A percentile compares a stretch with the other conserved stretches of the same genome.
Conservation (phyloP, 2,329 filamentous ascomycete species). For the Epicoccum nigrum region DNA sequence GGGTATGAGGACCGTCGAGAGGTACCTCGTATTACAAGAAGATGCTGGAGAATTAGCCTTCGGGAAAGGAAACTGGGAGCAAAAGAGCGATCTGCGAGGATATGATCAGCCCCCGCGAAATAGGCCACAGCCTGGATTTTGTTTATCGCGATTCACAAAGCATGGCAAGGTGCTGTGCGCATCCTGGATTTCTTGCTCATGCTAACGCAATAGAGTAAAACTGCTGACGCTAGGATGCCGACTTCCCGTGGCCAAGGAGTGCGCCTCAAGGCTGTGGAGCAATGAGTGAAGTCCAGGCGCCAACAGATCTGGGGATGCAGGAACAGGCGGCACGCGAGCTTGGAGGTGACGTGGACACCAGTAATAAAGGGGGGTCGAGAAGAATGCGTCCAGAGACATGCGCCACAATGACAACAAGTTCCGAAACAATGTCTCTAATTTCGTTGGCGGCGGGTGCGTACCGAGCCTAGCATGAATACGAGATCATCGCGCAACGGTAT, state of each 20-base stretch:
- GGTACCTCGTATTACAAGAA: constrained; percentile 2
- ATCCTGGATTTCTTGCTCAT: constrained; percentile 1
- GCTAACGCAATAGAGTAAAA: constrained; percentile 5
- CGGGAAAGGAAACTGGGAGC: neutral
- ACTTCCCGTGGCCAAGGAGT: constrained; percentile 10
- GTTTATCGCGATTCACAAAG: constrained; percentile 8
- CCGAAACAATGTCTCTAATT: neutral
- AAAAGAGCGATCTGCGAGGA: constrained; percentile 1
- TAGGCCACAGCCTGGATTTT: constrained; percentile 11
- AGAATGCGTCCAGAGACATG: neutral
- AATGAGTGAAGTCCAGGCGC: constrained; percentile 11
- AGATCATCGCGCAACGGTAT: neutral
- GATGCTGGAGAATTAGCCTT: neutral
- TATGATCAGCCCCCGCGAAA: constrained; percentile 3
- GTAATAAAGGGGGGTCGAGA: constrained; percentile 2
- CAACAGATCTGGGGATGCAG: constrained; percentile 8
- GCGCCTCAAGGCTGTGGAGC: constrained; percentile 9
- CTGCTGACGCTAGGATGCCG: constrained; percentile 8
- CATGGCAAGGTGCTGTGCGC: constrained; percentile 1
- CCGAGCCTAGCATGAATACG: constrained; percentile 10
- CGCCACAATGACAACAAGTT: neutral
- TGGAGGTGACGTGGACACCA: constrained; percentile 2
- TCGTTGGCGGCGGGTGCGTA: constrained; percentile 6
- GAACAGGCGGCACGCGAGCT: constrained; percentile 12
- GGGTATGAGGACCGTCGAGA: neutral